Evolutionary conservation across 306 rosid genomes (phyloP), one percentile per base, ranked within the genome.

Genomic region (Quercus suber): DNA sequence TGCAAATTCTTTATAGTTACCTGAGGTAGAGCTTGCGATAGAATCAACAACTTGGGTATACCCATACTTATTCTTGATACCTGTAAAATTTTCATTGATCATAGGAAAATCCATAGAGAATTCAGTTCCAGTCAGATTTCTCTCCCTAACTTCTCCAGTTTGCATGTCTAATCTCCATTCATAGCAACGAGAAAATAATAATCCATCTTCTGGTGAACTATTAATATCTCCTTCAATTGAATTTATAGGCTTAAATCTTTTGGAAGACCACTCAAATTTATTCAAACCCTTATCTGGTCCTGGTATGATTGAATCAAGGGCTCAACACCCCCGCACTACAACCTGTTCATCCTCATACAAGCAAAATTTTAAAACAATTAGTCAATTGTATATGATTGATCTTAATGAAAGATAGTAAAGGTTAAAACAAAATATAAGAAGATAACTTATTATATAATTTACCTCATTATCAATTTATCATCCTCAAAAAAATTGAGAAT

Each of bases 111-210:
- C 89, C 88, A 85, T 81, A 7, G 37, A 79, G 4, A 71, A 41
- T 18, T 64, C 78, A 12, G 45, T 61, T n/a, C 77, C 77, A 1
- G 58, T 65, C 28, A 89, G 84, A 56, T 23, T 33, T 76, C 52
- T 80, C 83, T 87, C 88, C 51, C 49, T 27, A 4, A 59, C 83
- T 43, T 81, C 72, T 21, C 91, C 86, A 20, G 76, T 79, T 55
- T 57, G 61, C 79, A 80, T 82, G 83, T 85, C 76, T 43, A 87
- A 75, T 76, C 91, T 81, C 93, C 93, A 87, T 67, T 89, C 88
- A 15, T 83, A 82, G 69, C 85, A 77, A 53, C 20, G 74, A 43
- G 78, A 6, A 73, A 77, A 53, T 17, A 84, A 27, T 13, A 49
- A 76, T 5, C 78, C 82, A 64, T 81, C 20, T 2, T 63, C 63